These are phyloP conservation scores for Aspergillus proliferans DNA, from an alignment of 2,329 filamentous ascomycete species.

Conservation along the genomic window DNA sequence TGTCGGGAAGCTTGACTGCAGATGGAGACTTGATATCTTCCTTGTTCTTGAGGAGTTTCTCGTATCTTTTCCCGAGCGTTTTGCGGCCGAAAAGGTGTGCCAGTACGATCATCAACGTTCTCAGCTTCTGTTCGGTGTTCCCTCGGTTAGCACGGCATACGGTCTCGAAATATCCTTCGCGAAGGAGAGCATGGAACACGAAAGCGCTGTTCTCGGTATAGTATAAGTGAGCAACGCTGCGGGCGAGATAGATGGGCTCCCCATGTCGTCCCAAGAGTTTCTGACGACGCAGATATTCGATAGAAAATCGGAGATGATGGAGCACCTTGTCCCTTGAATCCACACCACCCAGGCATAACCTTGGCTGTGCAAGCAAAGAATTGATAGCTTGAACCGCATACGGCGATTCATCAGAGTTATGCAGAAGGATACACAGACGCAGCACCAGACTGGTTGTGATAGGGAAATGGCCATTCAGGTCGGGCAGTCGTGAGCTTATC, in stretches of 20 bases:
- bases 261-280: constrained; percentile 57
- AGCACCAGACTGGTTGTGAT: constrained; percentile 68
- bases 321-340: constrained; percentile 63
- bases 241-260: constrained; percentile 65
- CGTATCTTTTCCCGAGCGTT: constrained; percentile 41
- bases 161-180: constrained; percentile 62
- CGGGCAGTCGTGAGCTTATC: constrained; percentile 66
- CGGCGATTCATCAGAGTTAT: constrained; percentile 57
- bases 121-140: constrained; percentile 46
- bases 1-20: constrained; percentile 56
- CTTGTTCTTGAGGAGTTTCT: constrained; percentile 25
- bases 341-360: constrained; percentile 64
- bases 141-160: constrained; percentile 55
- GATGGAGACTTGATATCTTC: constrained; percentile 55
- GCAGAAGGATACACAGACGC: constrained; percentile 60
- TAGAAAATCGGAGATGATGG: constrained; percentile 73
- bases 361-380: constrained; percentile 62
- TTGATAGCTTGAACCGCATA: constrained; percentile 60
- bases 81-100: constrained; percentile 62
- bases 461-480: constrained; percentile 71
- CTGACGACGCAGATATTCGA: constrained; percentile 69
- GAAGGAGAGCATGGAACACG: constrained; percentile 68
- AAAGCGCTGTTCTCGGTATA: constrained; percentile 70
- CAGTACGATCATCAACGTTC: constrained; percentile 62
- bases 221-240: constrained; percentile 65